Evolutionary conservation across 2,329 filamentous ascomycete species (phyloP), one percentile per base, ranked within the genome.

Genomic region (Aspergillus pseudotamarii): DNA sequence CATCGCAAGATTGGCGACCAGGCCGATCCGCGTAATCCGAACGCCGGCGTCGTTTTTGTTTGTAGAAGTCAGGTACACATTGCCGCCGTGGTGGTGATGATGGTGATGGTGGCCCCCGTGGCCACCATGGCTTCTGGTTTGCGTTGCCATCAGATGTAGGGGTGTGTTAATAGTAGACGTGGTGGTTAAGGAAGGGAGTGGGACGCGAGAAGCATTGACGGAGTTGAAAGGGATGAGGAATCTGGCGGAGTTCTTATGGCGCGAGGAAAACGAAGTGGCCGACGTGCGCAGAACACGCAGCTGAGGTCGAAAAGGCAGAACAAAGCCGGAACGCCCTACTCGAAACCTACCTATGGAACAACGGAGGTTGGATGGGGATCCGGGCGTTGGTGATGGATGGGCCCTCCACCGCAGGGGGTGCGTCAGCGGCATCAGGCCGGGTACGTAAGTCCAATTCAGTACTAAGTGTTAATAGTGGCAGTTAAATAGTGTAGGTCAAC

Each of bases 11-110:
- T 99, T 99, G 70, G 94, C 92, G 74, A 90, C 91, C 53, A 96
- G 85, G 30, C 93, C 93, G 71, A 98, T 91, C 68, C 93, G 86
- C 58, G 95, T 99, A 74, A 97, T 97, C 72, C 93, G 90, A 71
- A 97, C 96, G 68, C 93, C 93, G 57, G 95, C 93, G 79, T 99
- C 95, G 69, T 91, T 90, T 80, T 93, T 95, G 81, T 96, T 92
- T 67, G 84, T 85, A 8, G 91, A 94, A 4, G 88, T 91, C 57
- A 96, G 84, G 76, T 93, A 95, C 48, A 88, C 86, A 79, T 92
- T 95, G 79, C 97, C 93, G 77, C 95, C 91, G 75, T 93, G 89
- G 73, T 94, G 91, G 66, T 85, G 84, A 76, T 92, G 88, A 72
- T 91, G 88, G 64, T 82, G 81, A 70, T 88, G 86, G 68, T 89